phyloP scores from a whole-genome alignment of 2,329 filamentous ascomycete species.

The Gliomastix tumulicola region DNA sequence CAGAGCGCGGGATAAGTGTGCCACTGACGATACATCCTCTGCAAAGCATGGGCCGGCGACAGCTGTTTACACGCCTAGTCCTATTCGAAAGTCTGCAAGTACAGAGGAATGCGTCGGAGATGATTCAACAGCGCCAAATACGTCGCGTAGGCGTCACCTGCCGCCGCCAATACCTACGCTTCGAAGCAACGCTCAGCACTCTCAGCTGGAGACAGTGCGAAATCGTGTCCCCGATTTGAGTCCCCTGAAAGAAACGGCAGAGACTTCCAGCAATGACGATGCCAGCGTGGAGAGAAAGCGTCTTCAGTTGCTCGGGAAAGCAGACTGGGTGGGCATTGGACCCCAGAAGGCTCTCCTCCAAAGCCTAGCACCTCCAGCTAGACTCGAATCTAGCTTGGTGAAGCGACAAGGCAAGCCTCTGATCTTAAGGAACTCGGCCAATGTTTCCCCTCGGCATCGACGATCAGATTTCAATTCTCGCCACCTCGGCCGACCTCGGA shows the following conservation, averaged over 20 bases:
- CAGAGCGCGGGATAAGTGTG: conserved; percentile 17
- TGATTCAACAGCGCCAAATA: no score
- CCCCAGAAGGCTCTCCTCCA: conserved; percentile 16
- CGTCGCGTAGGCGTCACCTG: no score
- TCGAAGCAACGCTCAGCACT: background rate
- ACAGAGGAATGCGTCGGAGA: no score
- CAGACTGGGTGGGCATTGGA: conserved; percentile 21
- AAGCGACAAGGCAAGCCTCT: background rate
- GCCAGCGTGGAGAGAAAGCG: conserved; percentile 13
- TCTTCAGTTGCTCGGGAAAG: conserved; percentile 14
- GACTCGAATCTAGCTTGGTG: background rate
- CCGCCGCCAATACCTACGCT: background rate
- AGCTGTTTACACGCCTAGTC: conserved; percentile 12
- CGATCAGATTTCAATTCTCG: no score
- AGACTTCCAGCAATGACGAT: background rate
- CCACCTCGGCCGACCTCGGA: no score
- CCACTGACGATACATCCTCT: background rate
- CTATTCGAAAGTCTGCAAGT: conserved; percentile 15
- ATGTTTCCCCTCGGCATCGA: no score
- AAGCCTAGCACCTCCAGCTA: background rate
- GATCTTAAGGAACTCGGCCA: no score
- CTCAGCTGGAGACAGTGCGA: background rate
- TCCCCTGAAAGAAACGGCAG: no score
- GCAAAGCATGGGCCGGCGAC: background rate
- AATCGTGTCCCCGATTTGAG: background rate